These are phyloP conservation scores for slime mould (Dictyostelium discoideum) DNA, from an alignment of 78 protist species.

Conservation along the genomic window DNA sequence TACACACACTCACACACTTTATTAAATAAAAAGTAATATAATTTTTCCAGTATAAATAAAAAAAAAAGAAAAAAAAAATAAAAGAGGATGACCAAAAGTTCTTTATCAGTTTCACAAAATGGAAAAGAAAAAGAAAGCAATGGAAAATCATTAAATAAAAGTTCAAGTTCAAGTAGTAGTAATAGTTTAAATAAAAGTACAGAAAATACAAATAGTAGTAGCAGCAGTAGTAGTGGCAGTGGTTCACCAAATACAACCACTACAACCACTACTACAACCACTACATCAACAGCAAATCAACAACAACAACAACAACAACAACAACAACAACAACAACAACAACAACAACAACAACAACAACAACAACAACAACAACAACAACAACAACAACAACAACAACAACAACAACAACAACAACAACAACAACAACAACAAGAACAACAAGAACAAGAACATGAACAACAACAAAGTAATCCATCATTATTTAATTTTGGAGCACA, in stretches of 20 bases:
- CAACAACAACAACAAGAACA: not conserved
- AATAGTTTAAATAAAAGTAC: conserved; percentile 6
- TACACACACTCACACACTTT: not conserved
- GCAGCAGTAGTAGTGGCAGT: not conserved
- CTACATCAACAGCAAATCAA: not conserved
- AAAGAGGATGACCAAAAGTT: not conserved
- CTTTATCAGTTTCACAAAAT: not conserved
- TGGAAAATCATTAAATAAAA: not conserved
- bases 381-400: not conserved
- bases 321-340: not conserved
- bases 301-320: not conserved
- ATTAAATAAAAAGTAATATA: not conserved
- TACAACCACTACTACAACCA: not conserved
- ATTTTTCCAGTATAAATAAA: not conserved
- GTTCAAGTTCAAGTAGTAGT: not conserved
- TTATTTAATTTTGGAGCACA: conserved; percentile 50
- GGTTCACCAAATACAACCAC: not conserved
- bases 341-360: conserved; percentile 6
- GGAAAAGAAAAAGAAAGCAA: not conserved
- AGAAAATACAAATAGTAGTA: not conserved
- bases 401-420: not conserved
- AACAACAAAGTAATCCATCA: conserved; percentile 14
- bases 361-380: not conserved
- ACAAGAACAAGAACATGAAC: not conserved
- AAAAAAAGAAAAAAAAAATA: not conserved